Evolutionary conservation across 441 rosid genomes (phyloP), one percentile per base, ranked within the genome.

Genomic region (Arabidopsis hybrid): DNA sequence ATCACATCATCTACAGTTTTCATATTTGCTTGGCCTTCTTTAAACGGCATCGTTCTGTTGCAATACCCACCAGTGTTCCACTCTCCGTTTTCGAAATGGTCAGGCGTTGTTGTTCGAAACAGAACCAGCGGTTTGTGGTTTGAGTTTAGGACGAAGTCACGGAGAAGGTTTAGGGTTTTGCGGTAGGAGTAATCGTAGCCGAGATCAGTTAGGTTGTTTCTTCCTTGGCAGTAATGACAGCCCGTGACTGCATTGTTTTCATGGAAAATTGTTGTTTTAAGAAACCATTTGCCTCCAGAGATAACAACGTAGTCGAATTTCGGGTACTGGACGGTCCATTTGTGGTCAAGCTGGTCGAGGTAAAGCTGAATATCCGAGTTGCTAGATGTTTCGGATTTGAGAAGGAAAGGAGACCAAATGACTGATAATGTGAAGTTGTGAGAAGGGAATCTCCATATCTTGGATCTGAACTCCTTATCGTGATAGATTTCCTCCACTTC

Each of bases 251-350:
- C 65, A 43, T 79, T 59, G 45, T 84, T 89, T 72, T 85, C 87
- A 4, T 67, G 82, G 65, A 86, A 89, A 7, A 87, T 79, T 1
- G 93, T 85, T 8, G 86, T 56, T 69, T 87, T 84, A 18, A 87
- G 84, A 61, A 84, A 89, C 93, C 91, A 88, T 67, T 88, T 88
- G 10, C 93, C 93, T n/a, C 87, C 85, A 0, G 88, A 81, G 60
- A 87, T 82, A 9, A 87, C 84, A 21, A 56, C 84, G 1, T 83
- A 85, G 51, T 88, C 86, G 1, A 86, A 80, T 14, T 76, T 79
- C 6, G 45, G 18, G 80, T 77, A 88, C 14, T 77, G 85, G 4
- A 65, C 57, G 0, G 80, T 84, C 93, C 91, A 89, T 72, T 73
- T 84, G 9, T 4, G 56, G 21, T 89, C 89, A 8, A 89, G 89